Base-by-base conservation (phyloP, 2,329 filamentous ascomycete genomes). In the Colletotrichum costaricense region DNA sequence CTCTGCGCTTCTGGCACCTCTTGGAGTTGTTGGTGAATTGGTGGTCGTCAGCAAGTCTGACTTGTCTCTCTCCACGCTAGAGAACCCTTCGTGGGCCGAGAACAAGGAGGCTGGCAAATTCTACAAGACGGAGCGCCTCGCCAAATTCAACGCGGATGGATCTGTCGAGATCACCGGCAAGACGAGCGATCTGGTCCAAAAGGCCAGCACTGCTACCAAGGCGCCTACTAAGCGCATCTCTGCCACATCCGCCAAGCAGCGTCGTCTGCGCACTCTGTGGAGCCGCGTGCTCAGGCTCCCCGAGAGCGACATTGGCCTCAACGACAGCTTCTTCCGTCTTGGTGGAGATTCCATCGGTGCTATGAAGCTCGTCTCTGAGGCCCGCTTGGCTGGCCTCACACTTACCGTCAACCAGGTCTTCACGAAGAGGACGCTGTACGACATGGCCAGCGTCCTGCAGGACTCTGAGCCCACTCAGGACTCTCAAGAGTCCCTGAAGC, bases 321-420 rank as follows among this genome's bases (percentile, higher is more conserved):
- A 90, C 12, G 87, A 91, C 76, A 89, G 87, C 80, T 91, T 92
- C 80, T 91, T 92, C 84, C 84, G 86, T 3, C 84, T 91, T 0
- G 89, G 90, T 1, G 90, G 90, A 24, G 89, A 91, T 79, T 91
- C 89, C 0, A 88, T 91, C 30, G 81, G 85, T 1, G 89, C 89
- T 2, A 92, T 92, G 88, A 90, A 88, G 77, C 81, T 92, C 0
- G 90, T 91, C 0, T 87, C 89, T 3, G 86, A 88, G 66, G 85
- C 88, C 2, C 82, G 89, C 26, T 81, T 83, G 2, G 84, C 86
- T 28, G 86, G 85, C 0, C 78, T 89, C 63, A 81, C 82, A 8
- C 76, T 92, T 28, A 88, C 85, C 1, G 90, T 92, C 2, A 86
- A 87, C 2, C 85, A 89, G 30, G 87, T 91, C 68, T 91, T 92